These are phyloP conservation scores for Lasiodiplodia citricola DNA, from an alignment of 2,329 filamentous ascomycete species.

Conservation along the genomic window DNA sequence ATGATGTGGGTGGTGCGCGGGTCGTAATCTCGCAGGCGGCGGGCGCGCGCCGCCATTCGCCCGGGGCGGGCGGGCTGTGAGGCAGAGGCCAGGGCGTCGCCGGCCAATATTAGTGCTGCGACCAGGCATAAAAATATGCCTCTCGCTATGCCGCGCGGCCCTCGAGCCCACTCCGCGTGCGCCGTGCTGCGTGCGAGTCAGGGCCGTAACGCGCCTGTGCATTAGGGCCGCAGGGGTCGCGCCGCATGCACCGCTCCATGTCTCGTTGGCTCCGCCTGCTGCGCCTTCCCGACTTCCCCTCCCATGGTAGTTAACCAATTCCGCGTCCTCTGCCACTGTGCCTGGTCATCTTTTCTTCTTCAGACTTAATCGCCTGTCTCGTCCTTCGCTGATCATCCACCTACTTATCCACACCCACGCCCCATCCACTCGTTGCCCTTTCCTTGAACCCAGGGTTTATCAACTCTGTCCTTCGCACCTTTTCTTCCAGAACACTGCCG, in stretches of 20 bases:
- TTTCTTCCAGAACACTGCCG: constrained; percentile 39
- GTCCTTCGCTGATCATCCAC: constrained; percentile 45
- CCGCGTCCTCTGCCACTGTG: constrained; percentile 44
- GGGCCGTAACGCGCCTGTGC: constrained; percentile 25
- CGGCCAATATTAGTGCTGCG: constrained; percentile 37
- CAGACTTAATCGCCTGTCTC: constrained; percentile 43
- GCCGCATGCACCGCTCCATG: constrained; percentile 38
- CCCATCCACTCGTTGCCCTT: constrained; percentile 43
- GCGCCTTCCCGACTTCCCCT: constrained; percentile 38
- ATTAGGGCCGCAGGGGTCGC: constrained; percentile 35
- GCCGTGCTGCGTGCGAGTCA: constrained; percentile 27
- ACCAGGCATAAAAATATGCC: constrained; percentile 40
- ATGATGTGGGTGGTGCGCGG: constrained; percentile 24
- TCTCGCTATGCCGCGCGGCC: constrained; percentile 40
- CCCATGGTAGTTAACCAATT: constrained; percentile 38
- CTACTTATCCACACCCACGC: constrained; percentile 46
- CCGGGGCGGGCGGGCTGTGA: constrained; percentile 21
- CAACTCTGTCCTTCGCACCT: constrained; percentile 47
- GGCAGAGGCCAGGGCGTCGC: constrained; percentile 18
- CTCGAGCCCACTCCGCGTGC: constrained; percentile 31
- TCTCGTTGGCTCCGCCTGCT: constrained; percentile 44
- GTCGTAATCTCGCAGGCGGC: constrained; percentile 28
- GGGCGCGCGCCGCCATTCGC: constrained; percentile 22
- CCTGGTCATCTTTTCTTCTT: constrained; percentile 52
- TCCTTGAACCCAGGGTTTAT: constrained; percentile 48